A percentile compares a stretch with the other conserved stretches of the same genome.
phyloP scores from a whole-genome alignment of 495 filamentous ascomycete species.

The Podospora bellae-mahoneyi region DNA sequence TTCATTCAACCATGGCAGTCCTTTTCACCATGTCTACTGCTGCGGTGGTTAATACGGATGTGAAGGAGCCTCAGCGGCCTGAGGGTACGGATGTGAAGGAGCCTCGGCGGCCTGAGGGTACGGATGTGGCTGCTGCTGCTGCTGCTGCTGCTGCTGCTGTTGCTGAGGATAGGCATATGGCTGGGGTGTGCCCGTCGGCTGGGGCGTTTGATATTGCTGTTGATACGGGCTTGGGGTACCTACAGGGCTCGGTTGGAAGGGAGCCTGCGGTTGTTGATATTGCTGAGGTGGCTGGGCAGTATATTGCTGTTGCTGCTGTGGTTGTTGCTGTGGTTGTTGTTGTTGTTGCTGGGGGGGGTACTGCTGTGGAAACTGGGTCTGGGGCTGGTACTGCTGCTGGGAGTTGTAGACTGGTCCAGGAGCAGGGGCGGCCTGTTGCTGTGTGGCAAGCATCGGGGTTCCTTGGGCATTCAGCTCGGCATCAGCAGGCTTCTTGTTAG shows the following conservation, averaged over 20 bases:
- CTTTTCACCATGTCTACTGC: not conserved
- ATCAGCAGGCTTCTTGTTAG: conserved; percentile 22
- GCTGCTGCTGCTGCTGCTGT: conserved; percentile 5
- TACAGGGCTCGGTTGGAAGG: conserved; percentile 4
- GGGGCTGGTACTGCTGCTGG: conserved; percentile 15
- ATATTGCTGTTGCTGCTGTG: conserved; percentile 12
- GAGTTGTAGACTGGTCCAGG: conserved; percentile 7
- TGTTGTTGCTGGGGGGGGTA: conserved; percentile 25
- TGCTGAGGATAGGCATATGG: conserved; percentile 8
- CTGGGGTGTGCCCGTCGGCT: not conserved
- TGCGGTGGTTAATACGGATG: conserved; percentile 18
- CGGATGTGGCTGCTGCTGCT: not conserved
- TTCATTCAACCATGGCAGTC: not conserved
- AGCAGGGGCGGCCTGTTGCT: conserved; percentile 21
- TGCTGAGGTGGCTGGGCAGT: conserved; percentile 9
- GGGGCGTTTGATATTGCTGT: conserved; percentile 18
- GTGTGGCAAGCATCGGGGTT: conserved; percentile 28
- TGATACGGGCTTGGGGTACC: conserved; percentile 8
- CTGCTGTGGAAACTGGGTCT: conserved; percentile 14
- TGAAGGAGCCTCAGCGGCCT: conserved; percentile 1
- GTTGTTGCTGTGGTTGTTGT: conserved; percentile 19
- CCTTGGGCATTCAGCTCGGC: conserved; percentile 39
- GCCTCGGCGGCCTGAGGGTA: too few species aligned
- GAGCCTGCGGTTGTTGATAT: conserved; percentile 4
- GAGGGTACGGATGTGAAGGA: not conserved